Conservation (phyloP, 202 grass and related monocot species). For the Dendrocalamus latiflorus region DNA sequence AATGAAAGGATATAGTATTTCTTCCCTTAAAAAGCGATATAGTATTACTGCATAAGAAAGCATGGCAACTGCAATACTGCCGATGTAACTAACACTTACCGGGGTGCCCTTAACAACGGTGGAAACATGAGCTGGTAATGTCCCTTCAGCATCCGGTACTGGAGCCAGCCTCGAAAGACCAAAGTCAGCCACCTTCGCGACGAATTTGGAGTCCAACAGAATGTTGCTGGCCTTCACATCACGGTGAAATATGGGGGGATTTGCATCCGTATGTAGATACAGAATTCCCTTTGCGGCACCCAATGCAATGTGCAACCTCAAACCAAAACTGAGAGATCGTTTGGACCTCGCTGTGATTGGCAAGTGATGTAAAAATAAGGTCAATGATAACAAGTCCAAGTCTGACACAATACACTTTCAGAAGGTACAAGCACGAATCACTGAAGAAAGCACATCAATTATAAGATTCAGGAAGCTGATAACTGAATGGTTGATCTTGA, state of each 20-base stretch:
- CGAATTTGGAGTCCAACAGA: conserved; percentile 78
- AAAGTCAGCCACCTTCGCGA: conserved; percentile 91
- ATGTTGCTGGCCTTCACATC: conserved; percentile 98
- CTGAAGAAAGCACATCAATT: not conserved
- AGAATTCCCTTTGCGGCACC: conserved; percentile 76
- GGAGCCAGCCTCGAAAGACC: conserved; percentile 92
- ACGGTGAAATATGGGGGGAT: conserved; percentile 98
- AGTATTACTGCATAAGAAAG: too few relatives aligned
- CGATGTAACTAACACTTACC: conserved; percentile 38
- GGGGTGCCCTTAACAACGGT: conserved; percentile 94
- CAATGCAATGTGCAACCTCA: conserved; percentile 73
- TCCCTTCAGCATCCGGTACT: conserved; percentile 61
- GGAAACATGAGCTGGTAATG: conserved; percentile 71
- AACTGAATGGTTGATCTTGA: not conserved
- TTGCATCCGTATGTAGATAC: conserved; percentile 90
- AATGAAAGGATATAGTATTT: conserved; percentile 2
- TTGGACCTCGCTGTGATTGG: conserved; percentile 50
- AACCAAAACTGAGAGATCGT: conserved; percentile 49
- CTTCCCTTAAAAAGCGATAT: not conserved
- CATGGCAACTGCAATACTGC: not conserved
- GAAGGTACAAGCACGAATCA: not conserved
- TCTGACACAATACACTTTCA: not conserved
- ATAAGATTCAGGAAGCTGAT: conserved; percentile 1
- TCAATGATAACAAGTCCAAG: not conserved
- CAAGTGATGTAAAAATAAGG: not conserved